Evolutionary conservation across 495 filamentous ascomycete genomes (phyloP).

Genomic region (Acidiella bohemica): DNA sequence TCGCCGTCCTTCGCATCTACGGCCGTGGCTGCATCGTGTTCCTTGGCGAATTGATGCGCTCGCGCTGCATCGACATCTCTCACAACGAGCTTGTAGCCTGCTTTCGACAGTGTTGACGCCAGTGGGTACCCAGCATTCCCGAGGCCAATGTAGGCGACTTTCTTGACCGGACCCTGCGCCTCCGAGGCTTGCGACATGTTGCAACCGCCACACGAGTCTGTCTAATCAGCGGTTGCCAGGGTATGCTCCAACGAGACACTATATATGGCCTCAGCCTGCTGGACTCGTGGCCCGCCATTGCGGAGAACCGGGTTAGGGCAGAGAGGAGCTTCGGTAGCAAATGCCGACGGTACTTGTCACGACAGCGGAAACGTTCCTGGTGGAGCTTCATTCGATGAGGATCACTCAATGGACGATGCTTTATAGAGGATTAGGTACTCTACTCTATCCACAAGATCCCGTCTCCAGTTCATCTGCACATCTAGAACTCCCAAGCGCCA

Average conservation of each 20-base stretch:
- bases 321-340: not conserved
- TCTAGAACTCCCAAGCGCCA: not conserved
- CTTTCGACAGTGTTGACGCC: constrained; percentile 11
- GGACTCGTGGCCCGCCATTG: no score
- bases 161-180: no score
- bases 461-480: not conserved
- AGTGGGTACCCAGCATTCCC: constrained; percentile 16
- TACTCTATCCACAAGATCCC: no score
- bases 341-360: not conserved
- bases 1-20: not conserved
- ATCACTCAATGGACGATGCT: no score
- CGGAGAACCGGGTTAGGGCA: not conserved
- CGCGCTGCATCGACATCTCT: constrained; percentile 8
- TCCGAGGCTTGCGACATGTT: no score
- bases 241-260: no score
- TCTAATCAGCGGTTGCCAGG: no score
- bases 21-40: not conserved
- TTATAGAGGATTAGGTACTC: no score
- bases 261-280: no score
- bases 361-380: not conserved
- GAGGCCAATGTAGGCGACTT: constrained; percentile 14
- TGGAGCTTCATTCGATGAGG: no score
- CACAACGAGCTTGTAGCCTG: constrained; percentile 9
- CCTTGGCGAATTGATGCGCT: constrained; percentile 4
- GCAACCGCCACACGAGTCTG: no score